Evolutionary conservation across 2,329 filamentous ascomycete genomes (phyloP), one percentile per base, ranked within the genome.

Genomic region (Hortaea sp.): DNA sequence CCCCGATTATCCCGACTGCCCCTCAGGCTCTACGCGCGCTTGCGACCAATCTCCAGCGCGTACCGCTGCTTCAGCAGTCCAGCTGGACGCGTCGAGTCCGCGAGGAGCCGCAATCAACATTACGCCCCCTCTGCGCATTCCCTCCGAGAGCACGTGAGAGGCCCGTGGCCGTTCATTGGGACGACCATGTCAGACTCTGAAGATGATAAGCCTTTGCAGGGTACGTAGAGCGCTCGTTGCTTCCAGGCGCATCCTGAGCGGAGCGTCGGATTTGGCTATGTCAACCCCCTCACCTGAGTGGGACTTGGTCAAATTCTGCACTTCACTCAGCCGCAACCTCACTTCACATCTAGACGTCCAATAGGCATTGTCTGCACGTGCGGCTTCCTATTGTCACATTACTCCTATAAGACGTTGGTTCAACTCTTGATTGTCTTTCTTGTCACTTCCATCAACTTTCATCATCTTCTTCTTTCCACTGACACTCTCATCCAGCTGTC

Each of bases 111-210:
- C 37, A 39, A 6, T 34, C 12, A 32, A n/a, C 30, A 39, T 29
- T 38, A 41, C 6, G 12, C 45, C n/a, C 10, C 34, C 2, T 29
- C 41, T 7, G 10, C 37, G 13, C 10, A n/a, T 34, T 5, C 48
- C 35, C 30, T 39, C 38, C 39, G 29, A 31, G 40, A 20, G 31
- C 20, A n/a, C 12, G 29, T 39, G 35, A 48, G 45, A 47, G 43
- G 41, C 41, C 49, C 51, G 48, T 55, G 52, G 52, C 55, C 53
- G 10, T 52, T 42, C 34, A 38, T 47, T 29, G 44, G 39, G 30
- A 44, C 13, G 49, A 60, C 50, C 11, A 63, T 63, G 61, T 60
- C 56, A 29, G 60, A 61, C 43, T 61, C 59, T 38, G 61, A 63
- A 27, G 61, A 63, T 44, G 61, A 63, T 43, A 49, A 44, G 54